Evolutionary conservation across 2,329 filamentous ascomycete genomes (phyloP).

Genomic region (Albophoma yamanashiensis): DNA sequence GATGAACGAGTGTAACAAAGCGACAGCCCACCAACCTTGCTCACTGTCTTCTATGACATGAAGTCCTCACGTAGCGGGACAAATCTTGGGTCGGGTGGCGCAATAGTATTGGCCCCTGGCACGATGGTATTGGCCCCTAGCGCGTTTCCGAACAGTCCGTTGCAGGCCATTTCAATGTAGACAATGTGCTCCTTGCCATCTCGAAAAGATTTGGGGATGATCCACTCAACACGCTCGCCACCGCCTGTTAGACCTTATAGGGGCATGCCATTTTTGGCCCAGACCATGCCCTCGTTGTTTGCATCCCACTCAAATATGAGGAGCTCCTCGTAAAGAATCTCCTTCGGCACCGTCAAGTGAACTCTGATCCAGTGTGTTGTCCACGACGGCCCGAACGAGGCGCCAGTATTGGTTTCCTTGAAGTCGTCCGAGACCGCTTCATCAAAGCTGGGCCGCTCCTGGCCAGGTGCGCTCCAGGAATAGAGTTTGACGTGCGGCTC

Average conservation of each 20-base stretch:
- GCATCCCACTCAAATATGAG: conserved; percentile 97
- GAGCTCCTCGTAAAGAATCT: conserved; percentile 64
- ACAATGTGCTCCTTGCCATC: conserved; percentile 82
- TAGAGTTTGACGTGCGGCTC: conserved; percentile 71
- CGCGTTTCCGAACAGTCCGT: conserved; percentile 95
- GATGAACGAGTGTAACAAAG: no score
- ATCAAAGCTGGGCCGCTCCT: conserved; percentile 76
- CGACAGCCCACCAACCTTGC: no score
- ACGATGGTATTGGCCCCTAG: conserved; percentile 76
- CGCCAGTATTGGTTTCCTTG: conserved; percentile 63
- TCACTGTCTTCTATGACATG: no score
- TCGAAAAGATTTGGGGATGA: conserved; percentile 69
- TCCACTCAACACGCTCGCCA: conserved; percentile 84
- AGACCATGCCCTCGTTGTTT: conserved; percentile 88
- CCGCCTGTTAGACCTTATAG: conserved; percentile 86
- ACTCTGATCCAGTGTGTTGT: conserved; percentile 96
- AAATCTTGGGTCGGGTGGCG: conserved; percentile 75
- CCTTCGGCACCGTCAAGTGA: conserved; percentile 61
- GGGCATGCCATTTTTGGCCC: conserved; percentile 80
- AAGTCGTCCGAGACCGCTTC: conserved; percentile 72
- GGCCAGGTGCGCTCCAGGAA: conserved; percentile 74
- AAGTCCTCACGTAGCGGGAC: no score
- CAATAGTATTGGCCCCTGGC: no score
- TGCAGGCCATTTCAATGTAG: conserved; percentile 98
- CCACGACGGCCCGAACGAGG: conserved; percentile 87